Percentiles rank a stretch among this genome's conserved stretches.
Conservation (phyloP, 2,329 filamentous ascomycete species). For the Ophiostoma sp. region DNA sequence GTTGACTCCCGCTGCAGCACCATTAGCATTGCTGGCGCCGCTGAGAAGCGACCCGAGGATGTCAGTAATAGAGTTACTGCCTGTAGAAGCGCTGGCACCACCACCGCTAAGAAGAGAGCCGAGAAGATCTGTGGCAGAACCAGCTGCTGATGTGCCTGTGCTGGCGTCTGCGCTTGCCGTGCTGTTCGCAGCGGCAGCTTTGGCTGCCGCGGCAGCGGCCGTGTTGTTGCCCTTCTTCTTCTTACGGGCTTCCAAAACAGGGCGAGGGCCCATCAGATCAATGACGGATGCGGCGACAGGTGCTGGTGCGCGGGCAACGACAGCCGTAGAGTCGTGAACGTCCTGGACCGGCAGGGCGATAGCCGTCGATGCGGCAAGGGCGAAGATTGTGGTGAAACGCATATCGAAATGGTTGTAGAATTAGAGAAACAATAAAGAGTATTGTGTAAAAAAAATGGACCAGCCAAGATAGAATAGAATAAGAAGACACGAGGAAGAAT, state of each 20-base stretch:
- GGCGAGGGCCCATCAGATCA: background rate
- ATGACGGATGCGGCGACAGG: background rate
- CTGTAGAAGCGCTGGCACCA: background rate
- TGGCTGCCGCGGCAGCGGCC: background rate
- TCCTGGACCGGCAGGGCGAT: slow-evolving; percentile 8
- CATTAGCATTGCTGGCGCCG: background rate
- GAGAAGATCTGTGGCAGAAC: background rate
- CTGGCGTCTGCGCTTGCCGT: background rate
- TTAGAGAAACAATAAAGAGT: background rate
- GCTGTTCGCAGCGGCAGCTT: background rate
- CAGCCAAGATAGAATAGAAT: slow-evolving; percentile 5
- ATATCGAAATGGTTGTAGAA: background rate
- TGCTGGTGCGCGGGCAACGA: background rate
- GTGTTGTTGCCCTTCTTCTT: slow-evolving; percentile 9
- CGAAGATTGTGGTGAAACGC: background rate
- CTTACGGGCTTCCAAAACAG: background rate
- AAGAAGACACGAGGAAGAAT: background rate
- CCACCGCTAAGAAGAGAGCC: background rate
- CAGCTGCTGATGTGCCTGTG: background rate
- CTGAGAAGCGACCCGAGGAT: background rate
- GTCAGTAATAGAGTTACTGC: background rate
- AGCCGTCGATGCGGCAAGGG: background rate
- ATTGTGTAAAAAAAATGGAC: background rate
- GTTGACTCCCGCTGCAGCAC: background rate
- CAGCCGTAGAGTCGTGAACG: background rate